A percentile compares a stretch with the other conserved stretches of the same genome.
These are phyloP conservation scores for Didymella segeticola DNA, from an alignment of 2,329 filamentous ascomycete species.

Conservation along the genomic window DNA sequence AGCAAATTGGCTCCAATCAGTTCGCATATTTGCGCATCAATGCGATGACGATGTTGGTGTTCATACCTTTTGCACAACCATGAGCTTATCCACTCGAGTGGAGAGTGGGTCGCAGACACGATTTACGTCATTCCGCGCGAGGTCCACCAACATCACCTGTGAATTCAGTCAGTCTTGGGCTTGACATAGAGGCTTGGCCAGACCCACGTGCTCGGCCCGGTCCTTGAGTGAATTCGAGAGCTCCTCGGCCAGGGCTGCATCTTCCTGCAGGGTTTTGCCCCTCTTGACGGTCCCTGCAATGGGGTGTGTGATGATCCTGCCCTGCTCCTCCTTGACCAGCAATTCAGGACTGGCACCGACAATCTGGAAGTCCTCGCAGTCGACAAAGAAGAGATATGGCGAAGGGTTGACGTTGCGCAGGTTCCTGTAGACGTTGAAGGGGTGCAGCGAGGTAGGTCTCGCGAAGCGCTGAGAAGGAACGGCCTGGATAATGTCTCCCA, in stretches of 20 bases:
- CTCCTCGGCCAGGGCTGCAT: conserved; percentile 78
- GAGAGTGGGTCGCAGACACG: conserved; percentile 89
- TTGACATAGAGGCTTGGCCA: conserved; percentile 19
- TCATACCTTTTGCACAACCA: conserved; percentile 65
- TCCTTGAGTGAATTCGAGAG: conserved; percentile 86
- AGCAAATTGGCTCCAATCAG: conserved; percentile 13
- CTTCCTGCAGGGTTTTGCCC: conserved; percentile 80
- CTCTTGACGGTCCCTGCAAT: conserved; percentile 96
- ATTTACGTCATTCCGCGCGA: conserved; percentile 96
- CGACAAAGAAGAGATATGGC: conserved; percentile 95
- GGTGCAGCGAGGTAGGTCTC: conserved; percentile 86
- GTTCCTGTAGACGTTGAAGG: conserved; percentile 97
- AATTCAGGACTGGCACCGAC: conserved; percentile 95
- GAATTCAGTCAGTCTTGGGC: conserved; percentile 51
- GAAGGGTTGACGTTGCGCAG: conserved; percentile 97
- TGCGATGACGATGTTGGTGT: conserved; percentile 13
- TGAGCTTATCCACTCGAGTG: conserved; percentile 89
- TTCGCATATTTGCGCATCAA: conserved; percentile 8
- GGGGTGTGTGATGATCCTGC: conserved; percentile 91
- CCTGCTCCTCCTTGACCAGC: conserved; percentile 86
- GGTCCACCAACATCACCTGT: conserved; percentile 96
- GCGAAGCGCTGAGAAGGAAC: conserved; percentile 94
- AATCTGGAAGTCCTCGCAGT: conserved; percentile 91
- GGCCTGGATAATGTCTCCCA: conserved; percentile 95
- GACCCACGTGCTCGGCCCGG: conserved; percentile 53